These are phyloP conservation scores for Sanguinoderma infundibulare DNA, from an alignment of 1,284 basidiomycete species.

Conservation along the genomic window DNA sequence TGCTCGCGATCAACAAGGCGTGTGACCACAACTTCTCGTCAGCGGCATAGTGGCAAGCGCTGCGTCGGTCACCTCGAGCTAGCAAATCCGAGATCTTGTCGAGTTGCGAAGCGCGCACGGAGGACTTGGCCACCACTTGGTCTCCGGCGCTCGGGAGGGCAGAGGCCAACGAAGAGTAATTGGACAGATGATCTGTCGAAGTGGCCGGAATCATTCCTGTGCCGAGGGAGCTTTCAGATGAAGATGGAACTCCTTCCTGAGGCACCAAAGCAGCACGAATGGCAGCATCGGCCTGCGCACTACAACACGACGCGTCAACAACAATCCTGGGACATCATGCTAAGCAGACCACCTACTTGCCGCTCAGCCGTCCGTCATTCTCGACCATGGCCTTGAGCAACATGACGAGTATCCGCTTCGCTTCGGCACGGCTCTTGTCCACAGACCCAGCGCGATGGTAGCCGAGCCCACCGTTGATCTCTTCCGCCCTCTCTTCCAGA, in stretches of 20 bases:
- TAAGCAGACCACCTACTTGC: constrained; percentile 60
- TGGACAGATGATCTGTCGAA: constrained; percentile 29
- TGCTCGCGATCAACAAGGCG: constrained; percentile 93
- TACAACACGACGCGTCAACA: constrained; percentile 39
- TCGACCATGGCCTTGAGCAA: constrained; percentile 83
- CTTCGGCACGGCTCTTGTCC: constrained; percentile 70
- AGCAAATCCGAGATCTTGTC: constrained; percentile 82
- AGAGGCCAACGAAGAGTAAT: constrained; percentile 26
- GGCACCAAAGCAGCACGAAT: constrained; percentile 70
- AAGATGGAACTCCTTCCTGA: constrained; percentile 37
- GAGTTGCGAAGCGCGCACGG: constrained; percentile 63
- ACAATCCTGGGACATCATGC: neutral
- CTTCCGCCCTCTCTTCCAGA: constrained; percentile 73
- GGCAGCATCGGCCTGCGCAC: constrained; percentile 71
- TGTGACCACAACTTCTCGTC: constrained; percentile 94
- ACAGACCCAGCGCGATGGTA: constrained; percentile 63
- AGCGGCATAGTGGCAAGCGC: constrained; percentile 89
- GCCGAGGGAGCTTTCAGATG: constrained; percentile 24
- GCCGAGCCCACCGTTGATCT: constrained; percentile 77
- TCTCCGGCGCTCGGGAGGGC: constrained; percentile 26
- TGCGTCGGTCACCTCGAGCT: constrained; percentile 81
- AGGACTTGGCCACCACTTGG: constrained; percentile 27
- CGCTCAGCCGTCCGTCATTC: constrained; percentile 83
- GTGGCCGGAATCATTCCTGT: constrained; percentile 24
- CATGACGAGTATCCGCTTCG: constrained; percentile 77